A percentile compares a stretch with the other conserved stretches of the same genome.
These are phyloP conservation scores for Spinacia oleracea DNA, from an alignment of 179 eudicot species.

Conservation along the genomic window DNA sequence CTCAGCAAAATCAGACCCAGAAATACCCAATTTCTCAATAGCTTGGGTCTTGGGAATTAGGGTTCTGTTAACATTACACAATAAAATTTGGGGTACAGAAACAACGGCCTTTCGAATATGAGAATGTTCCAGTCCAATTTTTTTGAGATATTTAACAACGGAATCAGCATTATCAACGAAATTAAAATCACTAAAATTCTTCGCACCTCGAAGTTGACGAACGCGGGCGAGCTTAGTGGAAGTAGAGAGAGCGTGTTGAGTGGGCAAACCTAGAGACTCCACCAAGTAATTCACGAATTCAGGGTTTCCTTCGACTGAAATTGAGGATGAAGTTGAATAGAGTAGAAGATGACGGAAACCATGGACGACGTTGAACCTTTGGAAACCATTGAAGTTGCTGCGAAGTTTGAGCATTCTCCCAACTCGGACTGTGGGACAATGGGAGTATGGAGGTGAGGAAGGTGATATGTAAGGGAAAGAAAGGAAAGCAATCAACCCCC, in stretches of 20 bases:
- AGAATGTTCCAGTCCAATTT: not conserved
- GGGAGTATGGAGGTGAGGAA: too few species aligned
- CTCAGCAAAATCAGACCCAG: slow-evolving; percentile 1
- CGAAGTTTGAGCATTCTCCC: not conserved
- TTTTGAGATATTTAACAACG: not conserved
- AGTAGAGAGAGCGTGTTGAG: not conserved
- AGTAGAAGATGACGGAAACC: not conserved
- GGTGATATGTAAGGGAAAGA: too few species aligned
- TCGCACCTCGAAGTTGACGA: not conserved
- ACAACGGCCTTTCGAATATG: not conserved
- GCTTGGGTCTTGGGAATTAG: slow-evolving; percentile 26
- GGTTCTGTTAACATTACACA: slow-evolving; percentile 21
- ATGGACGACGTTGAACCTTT: not conserved
- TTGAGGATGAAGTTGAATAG: not conserved
- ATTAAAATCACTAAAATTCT: not conserved
- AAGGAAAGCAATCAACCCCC: too few species aligned
- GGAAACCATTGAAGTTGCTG: not conserved
- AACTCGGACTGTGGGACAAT: too few species aligned
- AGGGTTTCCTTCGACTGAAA: not conserved
- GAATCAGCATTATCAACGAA: not conserved
- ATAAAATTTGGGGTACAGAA: not conserved
- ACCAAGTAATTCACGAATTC: not conserved
- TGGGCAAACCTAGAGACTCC: not conserved
- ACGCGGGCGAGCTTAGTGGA: not conserved
- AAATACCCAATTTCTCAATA: slow-evolving; percentile 18